phyloP scores from a whole-genome alignment of 192 early-diverging fungal species.

The Coemansia sp. region DNA sequence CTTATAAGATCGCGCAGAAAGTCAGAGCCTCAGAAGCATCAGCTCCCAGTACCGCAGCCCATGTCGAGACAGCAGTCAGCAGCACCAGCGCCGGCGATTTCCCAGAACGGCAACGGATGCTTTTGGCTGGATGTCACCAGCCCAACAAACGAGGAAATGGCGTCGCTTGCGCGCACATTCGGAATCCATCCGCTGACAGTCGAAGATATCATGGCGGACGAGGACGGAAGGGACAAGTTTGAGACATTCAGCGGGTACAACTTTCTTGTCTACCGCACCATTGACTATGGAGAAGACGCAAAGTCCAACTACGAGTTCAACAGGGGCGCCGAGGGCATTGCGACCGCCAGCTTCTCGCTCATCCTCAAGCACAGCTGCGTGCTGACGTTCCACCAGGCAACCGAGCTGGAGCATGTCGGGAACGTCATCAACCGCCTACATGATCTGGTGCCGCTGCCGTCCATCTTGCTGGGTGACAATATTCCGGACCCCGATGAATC shows the following conservation, averaged over 20 bases:
- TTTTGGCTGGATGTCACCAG: constrained; percentile 78
- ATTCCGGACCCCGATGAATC: neutral
- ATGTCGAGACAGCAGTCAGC: neutral
- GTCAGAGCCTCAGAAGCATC: neutral
- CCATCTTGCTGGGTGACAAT: neutral
- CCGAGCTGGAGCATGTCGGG: constrained; percentile 55
- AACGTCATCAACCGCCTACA: constrained; percentile 55
- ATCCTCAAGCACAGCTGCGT: constrained; percentile 37
- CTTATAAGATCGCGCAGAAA: constrained; percentile 6
- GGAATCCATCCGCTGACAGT: constrained; percentile 76
- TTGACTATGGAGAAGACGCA: constrained; percentile 62
- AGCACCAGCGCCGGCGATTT: neutral
- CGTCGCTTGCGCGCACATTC: constrained; percentile 62
- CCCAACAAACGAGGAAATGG: constrained; percentile 65
- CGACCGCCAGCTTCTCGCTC: constrained; percentile 59
- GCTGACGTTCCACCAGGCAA: constrained; percentile 53
- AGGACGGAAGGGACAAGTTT: constrained; percentile 92
- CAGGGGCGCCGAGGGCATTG: constrained; percentile 59
- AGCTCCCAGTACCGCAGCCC: neutral
- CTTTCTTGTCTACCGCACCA: constrained; percentile 82
- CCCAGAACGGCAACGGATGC: constrained; percentile 48
- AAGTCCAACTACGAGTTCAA: constrained; percentile 53
- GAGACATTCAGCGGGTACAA: constrained; percentile 82
- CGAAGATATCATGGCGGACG: constrained; percentile 86
- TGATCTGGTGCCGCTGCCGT: constrained; percentile 12